Evolutionary conservation across 805 yeast species (phyloP), one percentile per base, ranked within the genome.

Genomic region (Kodamaea leandrae): DNA sequence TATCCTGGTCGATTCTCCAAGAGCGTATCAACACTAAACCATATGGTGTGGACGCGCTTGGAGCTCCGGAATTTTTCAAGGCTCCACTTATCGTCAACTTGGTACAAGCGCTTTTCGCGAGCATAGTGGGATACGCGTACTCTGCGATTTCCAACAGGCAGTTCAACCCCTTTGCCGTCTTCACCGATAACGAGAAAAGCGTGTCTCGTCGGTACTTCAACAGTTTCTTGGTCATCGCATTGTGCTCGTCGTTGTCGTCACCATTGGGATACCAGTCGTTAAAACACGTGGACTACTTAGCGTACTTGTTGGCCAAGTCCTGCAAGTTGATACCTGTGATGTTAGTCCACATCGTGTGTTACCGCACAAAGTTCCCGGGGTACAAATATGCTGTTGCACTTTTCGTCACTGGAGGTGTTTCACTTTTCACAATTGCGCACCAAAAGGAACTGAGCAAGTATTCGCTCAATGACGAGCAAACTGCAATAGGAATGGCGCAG

Each of bases 261-360:
- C 96, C 96, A 4, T 63, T 93, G 33, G 93, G 95, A 1, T 81
- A 87, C 46, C 76, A 81, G 30, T 79, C 96, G 14, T 65, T 91
- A 45, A 72, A 76, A 37, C 87, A 91, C 58, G 91, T 93, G 23
- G 96, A 87, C 56, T 93, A 86, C 57, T 66, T 93, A 54, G 84
- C 95, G 0, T 83, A 78, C 52, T 74, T 91, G 47, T 72, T 93
- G 46, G 95, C 96, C 14, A 93, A 93, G 58, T 83, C 96, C 41
- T 91, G 98, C 60, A 93, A 93, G 55, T 72, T 93, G 60, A 78
- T 93, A 16, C 99, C 99, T 0, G 96, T 91, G n/a, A 81, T 93
- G 83, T 57, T 86, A 24, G 85, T 93, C 2, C 96, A 89, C 54
- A 65, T 82, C 43, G 50, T 80, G 12, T 52, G 86, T 9, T 91